Conservation (phyloP, 1,284 basidiomycete genomes). For the Tilletiaria anomala region DNA sequence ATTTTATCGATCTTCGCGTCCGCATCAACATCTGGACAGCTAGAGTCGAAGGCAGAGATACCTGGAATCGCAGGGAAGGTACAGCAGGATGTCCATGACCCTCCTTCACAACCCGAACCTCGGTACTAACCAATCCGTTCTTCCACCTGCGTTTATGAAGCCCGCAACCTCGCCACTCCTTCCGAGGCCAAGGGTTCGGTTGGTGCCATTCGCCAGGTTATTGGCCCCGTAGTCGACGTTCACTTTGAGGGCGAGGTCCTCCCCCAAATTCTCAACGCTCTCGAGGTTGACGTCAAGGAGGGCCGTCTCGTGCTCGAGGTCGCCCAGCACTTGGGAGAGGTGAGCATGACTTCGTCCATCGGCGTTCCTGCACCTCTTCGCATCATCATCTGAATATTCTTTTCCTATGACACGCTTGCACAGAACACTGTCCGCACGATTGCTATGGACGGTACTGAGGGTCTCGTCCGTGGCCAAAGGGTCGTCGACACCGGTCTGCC, state of each 20-base stretch:
- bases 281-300: constrained; percentile 82
- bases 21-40: no score
- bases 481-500: constrained; percentile 91
- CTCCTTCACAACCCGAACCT: no score
- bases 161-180: constrained; percentile 27
- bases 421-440: constrained; percentile 25
- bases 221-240: constrained; percentile 86
- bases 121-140: not conserved
- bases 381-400: not conserved
- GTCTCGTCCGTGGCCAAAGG: constrained; percentile 96
- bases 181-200: constrained; percentile 14
- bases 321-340: constrained; percentile 79
- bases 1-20: no score
- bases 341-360: constrained; percentile 34
- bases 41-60: no score
- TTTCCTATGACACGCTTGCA: no score
- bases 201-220: constrained; percentile 39
- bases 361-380: not conserved
- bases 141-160: no score
- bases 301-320: constrained; percentile 46
- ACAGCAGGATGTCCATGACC: no score
- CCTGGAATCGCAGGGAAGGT: no score
- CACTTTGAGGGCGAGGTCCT: constrained; percentile 54
- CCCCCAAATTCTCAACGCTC: constrained; percentile 91
- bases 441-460: constrained; percentile 78